Conservation (phyloP, 805 yeast genomes). For the Debaryomyces maramus region DNA sequence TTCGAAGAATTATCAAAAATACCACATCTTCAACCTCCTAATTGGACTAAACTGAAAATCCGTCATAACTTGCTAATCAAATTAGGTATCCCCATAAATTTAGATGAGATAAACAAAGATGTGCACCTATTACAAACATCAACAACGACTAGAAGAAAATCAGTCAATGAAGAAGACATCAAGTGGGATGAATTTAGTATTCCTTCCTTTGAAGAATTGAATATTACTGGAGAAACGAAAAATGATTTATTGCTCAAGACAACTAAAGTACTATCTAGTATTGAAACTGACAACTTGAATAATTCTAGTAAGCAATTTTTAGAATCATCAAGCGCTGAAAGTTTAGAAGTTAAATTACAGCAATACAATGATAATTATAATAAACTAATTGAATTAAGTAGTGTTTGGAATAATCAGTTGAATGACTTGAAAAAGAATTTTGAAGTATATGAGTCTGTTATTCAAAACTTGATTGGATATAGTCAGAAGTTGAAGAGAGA, state of each 20-base stretch:
- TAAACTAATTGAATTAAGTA: slow-evolving; percentile 26
- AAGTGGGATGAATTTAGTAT: slow-evolving; percentile 35
- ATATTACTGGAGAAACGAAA: slow-evolving; percentile 29
- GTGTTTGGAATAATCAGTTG: slow-evolving; percentile 54
- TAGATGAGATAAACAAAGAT: slow-evolving; percentile 48
- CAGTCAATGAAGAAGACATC: slow-evolving; percentile 30
- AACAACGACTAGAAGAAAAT: slow-evolving; percentile 15
- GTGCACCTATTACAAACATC: background rate
- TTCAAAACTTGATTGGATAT: slow-evolving; percentile 87
- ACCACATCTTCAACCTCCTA: slow-evolving; percentile 55
- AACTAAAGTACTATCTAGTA: slow-evolving; percentile 22
- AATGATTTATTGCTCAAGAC: slow-evolving; percentile 26
- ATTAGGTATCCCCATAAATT: slow-evolving; percentile 71
- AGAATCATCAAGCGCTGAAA: slow-evolving; percentile 16
- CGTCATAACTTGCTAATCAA: slow-evolving; percentile 62
- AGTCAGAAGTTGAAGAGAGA: slow-evolving; percentile 74
- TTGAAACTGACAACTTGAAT: slow-evolving; percentile 36
- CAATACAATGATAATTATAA: slow-evolving; percentile 28
- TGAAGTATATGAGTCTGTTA: slow-evolving; percentile 78
- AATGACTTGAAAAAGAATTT: slow-evolving; percentile 60
- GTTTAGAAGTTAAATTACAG: slow-evolving; percentile 31
- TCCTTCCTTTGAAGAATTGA: slow-evolving; percentile 35
- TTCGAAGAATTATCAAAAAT: slow-evolving; percentile 48
- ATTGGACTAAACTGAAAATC: slow-evolving; percentile 69
- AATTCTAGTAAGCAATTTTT: slow-evolving; percentile 30